Base-by-base conservation (phyloP, 2,329 filamentous ascomycete species). In the Talaromyces sp. region DNA sequence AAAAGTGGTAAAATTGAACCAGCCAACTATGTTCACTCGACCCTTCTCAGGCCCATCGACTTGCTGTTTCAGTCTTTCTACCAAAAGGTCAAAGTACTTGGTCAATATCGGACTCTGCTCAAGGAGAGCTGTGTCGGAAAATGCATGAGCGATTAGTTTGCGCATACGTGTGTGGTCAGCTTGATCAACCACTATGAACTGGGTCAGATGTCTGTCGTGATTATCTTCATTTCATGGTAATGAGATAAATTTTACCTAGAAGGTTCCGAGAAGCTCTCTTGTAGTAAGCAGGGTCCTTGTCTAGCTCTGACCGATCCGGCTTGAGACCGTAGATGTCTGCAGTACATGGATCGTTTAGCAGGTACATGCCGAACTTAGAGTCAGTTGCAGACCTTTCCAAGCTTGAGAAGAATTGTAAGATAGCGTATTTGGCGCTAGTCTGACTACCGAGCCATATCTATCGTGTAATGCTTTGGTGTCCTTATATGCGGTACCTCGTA, bases 1-100 rank as follows among this genome's bases (percentile, higher is more conserved):
- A 61, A 81, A 81, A 1, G 75, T 75, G 0, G 72, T 72, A 47
- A 69, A 79, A 27, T 77, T 78, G 50, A 72, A 73, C 73, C 75
- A 81, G 6, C 68, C 68, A 6, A 67, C 69, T 63, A 80, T 71
- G 50, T 79, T 70, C 13, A 76, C 67, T 2, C 68, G 56, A 1
- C 67, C 66, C 2, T 9, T 57, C 27, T 5, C 47, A 3, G 66
- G 60, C 17, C 69, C 67, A 6, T 47, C 45, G 3, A 62, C 56
- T 10, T 57, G 60, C 35, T 66, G 54, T 13, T 68, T 39, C 1
- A 77, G 61, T 37, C 68, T 68, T 8, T 63, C 52, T 4, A 75
- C 67, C 1, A 77, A 66, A 15, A 72, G 67, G 58, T 75, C 69
- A 33, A 73, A 52, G 49, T 77, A 76, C 7, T 62, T 62, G 9